Percentiles rank a stretch among this genome's conserved stretches.
phyloP scores from a whole-genome alignment of 306 rosid genomes.

The Rosa lucieae region DNA sequence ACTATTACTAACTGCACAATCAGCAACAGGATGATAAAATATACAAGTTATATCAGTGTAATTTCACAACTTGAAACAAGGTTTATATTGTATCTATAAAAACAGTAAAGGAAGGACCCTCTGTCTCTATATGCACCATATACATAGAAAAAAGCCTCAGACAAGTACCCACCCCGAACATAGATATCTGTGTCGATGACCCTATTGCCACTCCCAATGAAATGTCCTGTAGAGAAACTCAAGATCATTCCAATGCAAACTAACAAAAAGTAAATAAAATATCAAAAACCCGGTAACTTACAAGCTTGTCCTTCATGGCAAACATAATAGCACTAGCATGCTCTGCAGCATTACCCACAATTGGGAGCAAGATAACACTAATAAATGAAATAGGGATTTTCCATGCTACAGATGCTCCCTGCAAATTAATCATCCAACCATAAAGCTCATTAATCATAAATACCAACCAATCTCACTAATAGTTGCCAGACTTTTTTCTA shows the following conservation, averaged over 20 bases:
- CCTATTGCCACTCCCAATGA: constrained; percentile 86
- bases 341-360: constrained; percentile 89
- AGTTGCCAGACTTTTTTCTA: background rate
- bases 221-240: constrained; percentile 57
- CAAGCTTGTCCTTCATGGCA: constrained; percentile 92
- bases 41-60: background rate
- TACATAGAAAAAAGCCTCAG: background rate
- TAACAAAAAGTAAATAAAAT: background rate
- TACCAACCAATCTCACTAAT: background rate
- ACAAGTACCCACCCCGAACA: constrained; percentile 64
- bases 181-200: constrained; percentile 77
- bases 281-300: constrained; percentile 32
- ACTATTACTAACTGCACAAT: background rate
- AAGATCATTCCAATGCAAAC: constrained; percentile 6
- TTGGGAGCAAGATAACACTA: constrained; percentile 79
- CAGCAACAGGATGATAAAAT: constrained; percentile 1
- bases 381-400: constrained; percentile 67
- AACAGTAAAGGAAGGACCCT: background rate
- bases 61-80: background rate
- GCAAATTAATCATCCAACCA: constrained; percentile 32
- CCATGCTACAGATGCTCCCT: constrained; percentile 71
- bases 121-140: background rate
- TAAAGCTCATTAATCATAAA: constrained; percentile 15
- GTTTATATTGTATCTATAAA: background rate
- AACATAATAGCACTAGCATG: constrained; percentile 88